phyloP scores from a whole-genome alignment of 2,329 filamentous ascomycete genomes.

The Waltergamsia citrina region DNA sequence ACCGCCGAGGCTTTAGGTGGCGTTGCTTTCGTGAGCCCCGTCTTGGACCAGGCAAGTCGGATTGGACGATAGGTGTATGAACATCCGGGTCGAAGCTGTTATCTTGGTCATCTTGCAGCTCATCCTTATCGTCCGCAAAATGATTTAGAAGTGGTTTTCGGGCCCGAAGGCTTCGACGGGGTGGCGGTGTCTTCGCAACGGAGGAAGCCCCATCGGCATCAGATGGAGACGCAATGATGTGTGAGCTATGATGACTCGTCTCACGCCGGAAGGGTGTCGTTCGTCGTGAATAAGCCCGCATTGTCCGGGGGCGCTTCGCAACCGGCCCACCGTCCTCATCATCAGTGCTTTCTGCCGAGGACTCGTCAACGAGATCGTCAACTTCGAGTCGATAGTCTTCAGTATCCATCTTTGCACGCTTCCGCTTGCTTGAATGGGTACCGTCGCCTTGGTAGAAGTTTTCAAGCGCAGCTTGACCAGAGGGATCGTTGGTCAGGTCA shows the following conservation, averaged over 20 bases:
- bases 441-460: constrained; percentile 8
- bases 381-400: too few species aligned
- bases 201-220: neutral
- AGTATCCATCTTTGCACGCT: too few species aligned
- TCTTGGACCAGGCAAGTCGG: constrained; percentile 18
- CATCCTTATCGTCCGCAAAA: neutral
- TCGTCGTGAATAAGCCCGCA: neutral
- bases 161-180: constrained; percentile 1
- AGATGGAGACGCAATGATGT: neutral
- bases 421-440: constrained; percentile 18
- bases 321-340: constrained; percentile 12
- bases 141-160: neutral
- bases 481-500: constrained; percentile 18
- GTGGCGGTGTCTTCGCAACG: neutral
- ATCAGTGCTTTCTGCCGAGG: constrained; percentile 15
- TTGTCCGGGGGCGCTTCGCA: constrained; percentile 1
- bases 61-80: constrained; percentile 21
- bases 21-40: too few species aligned
- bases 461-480: constrained; percentile 19
- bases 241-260: neutral
- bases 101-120: constrained; percentile 1
- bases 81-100: neutral
- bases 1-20: neutral
- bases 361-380: constrained; percentile 4
- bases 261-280: neutral